Conservation (phyloP, 2,329 filamentous ascomycete genomes). For the Mycosphaerella arachidis region DNA sequence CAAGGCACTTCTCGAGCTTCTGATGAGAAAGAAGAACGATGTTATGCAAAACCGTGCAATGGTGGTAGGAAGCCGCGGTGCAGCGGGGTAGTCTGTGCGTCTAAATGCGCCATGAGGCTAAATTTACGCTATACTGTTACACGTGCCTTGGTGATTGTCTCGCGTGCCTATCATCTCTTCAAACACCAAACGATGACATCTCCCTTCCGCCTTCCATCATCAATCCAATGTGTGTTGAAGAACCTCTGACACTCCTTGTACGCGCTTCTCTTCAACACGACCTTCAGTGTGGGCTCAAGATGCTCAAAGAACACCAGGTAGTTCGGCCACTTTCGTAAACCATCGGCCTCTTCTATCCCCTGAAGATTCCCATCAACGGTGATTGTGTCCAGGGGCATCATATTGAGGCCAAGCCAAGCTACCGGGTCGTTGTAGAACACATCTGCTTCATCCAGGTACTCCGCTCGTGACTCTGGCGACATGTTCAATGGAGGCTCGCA, state of each 20-base stretch:
- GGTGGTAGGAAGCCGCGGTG: too few relatives aligned
- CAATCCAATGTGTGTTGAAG: slow-evolving; percentile 60
- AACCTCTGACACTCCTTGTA: slow-evolving; percentile 58
- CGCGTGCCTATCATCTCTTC: slow-evolving; percentile 6
- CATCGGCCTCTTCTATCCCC: neutral
- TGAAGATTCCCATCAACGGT: slow-evolving; percentile 11
- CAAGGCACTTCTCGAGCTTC: neutral
- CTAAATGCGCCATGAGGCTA: too few relatives aligned
- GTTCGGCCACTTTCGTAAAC: slow-evolving; percentile 39
- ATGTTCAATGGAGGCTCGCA: slow-evolving; percentile 84
- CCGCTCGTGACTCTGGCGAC: slow-evolving; percentile 54
- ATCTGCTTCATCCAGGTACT: slow-evolving; percentile 85
- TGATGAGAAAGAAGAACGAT: neutral
- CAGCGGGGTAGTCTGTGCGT: too few relatives aligned
- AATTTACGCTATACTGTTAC: too few relatives aligned
- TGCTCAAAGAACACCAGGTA: slow-evolving; percentile 54
- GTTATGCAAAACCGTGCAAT: neutral
- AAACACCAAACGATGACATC: slow-evolving; percentile 57
- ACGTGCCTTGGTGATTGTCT: too few relatives aligned
- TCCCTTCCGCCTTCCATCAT: slow-evolving; percentile 57
- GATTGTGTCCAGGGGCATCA: slow-evolving; percentile 27
- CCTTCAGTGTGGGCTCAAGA: slow-evolving; percentile 48
- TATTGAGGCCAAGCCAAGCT: slow-evolving; percentile 40
- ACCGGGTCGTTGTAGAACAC: slow-evolving; percentile 70
- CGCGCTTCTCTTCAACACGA: slow-evolving; percentile 40